Evolutionary conservation across 495 filamentous ascomycete genomes (phyloP), one percentile per base, ranked within the genome.

Genomic region (Tuber microsphaerosporum): DNA sequence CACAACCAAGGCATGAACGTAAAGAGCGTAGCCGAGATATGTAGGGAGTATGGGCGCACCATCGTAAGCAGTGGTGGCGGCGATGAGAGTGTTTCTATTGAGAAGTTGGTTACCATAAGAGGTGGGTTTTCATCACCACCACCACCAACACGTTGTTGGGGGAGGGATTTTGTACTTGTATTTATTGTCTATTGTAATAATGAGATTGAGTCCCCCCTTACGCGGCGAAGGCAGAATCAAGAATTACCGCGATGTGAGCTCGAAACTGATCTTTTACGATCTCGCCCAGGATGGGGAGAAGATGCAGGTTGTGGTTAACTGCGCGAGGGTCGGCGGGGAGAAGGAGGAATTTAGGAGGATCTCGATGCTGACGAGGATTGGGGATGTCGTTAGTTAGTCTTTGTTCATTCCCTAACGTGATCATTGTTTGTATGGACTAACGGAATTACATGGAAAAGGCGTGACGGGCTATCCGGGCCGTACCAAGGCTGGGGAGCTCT

Each of bases 221-320:
- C 74, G 42, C 65, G 70, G 72, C 71, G 71, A 81, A 92, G 91
- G 91, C 85, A 91, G 91, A 82, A 86, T 93, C 68, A 81, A 74
- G 43, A 83, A 74, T 42, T 79, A 74, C 73, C 80, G 81, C 76
- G 81, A 82, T 68, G 74, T 81, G 39, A 83, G 81, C 75, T 89
- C 87, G 80, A 92, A 91, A 84, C 89, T 99, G 82, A 86, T 92
- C 68, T 99, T 99, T 84, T 84, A 97, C 78, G 91, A 94, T 84
- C 81, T 98, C 74, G 84, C 87, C 74, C 89, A 91, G 84, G 89
- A 94, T 84, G 90, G 89, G 46, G 82, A 87, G 79, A 88, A 87
- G 77, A 80, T 94, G 44, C 95, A 99, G 82, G 87, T 87, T 42
- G 88, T 97, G 83, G 88, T 90, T 83, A 91, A 92, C 84, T 84